Evolutionary conservation across 768 basidiomycete genomes (phyloP).

Genomic region (Suillus brevipes): DNA sequence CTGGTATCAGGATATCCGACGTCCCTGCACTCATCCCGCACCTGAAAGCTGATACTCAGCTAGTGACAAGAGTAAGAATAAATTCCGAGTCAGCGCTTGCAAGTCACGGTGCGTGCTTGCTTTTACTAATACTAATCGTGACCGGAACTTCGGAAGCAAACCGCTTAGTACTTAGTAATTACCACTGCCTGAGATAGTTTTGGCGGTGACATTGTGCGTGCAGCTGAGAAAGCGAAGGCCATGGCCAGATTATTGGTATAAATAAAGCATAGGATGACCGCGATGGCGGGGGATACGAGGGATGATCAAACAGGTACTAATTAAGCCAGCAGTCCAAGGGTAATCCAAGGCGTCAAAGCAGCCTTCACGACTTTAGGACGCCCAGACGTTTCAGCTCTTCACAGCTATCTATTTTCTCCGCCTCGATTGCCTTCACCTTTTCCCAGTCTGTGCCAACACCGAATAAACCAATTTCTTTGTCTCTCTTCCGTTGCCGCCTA

Average conservation of each 20-base stretch:
- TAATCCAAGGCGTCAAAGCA: constrained; percentile 10
- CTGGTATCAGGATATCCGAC: neutral
- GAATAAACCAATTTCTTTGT: constrained; percentile 82
- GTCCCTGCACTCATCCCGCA: neutral
- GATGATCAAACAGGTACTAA: constrained; percentile 3
- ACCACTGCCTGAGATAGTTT: too few species aligned
- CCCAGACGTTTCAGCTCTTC: constrained; percentile 72
- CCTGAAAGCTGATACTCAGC: neutral
- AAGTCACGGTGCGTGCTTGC: neutral
- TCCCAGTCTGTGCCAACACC: constrained; percentile 94
- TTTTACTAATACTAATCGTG: neutral
- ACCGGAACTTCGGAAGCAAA: neutral
- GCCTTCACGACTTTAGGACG: constrained; percentile 40
- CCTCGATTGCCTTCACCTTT: constrained; percentile 72
- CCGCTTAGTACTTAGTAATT: neutral
- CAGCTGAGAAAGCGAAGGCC: neutral
- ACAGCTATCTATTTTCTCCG: constrained; percentile 72
- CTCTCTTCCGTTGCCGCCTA: constrained; percentile 65
- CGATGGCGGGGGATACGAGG: constrained; percentile 13
- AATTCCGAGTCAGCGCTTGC: neutral
- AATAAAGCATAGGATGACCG: constrained; percentile 24
- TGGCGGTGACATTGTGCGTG: neutral
- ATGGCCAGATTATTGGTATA: constrained; percentile 22
- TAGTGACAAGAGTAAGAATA: neutral
- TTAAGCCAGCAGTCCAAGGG: constrained; percentile 14